These are phyloP conservation scores for Castanea sativa DNA, from an alignment of 306 rosid species.

Conservation along the genomic window DNA sequence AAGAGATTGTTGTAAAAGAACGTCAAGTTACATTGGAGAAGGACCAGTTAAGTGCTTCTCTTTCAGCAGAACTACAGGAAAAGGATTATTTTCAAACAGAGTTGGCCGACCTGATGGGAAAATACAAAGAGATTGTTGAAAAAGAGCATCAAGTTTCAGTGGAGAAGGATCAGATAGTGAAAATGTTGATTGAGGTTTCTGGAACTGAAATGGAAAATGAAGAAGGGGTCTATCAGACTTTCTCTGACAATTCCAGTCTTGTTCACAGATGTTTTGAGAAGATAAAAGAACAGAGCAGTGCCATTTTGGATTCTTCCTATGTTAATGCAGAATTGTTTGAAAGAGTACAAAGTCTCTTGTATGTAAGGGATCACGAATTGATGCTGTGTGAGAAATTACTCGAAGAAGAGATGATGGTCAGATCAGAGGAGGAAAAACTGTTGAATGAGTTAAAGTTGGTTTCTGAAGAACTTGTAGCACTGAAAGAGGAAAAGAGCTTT, in stretches of 20 bases:
- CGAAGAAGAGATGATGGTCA: conserved; percentile 67
- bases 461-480: conserved; percentile 49
- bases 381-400: conserved; percentile 61
- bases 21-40: conserved; percentile 30
- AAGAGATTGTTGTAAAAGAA: conserved; percentile 50
- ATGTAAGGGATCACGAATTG: conserved; percentile 62
- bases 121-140: conserved; percentile 49
- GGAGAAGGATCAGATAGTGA: conserved; percentile 68
- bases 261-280: conserved; percentile 50
- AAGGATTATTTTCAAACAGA: conserved; percentile 62
- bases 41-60: conserved; percentile 51
- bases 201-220: conserved; percentile 53
- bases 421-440: conserved; percentile 44
- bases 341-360: conserved; percentile 62
- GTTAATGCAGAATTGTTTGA: conserved; percentile 59
- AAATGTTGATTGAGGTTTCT: conserved; percentile 57
- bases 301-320: conserved; percentile 35
- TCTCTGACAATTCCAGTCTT: conserved; percentile 33
- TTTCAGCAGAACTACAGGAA: conserved; percentile 60
- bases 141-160: conserved; percentile 49
- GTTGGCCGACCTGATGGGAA: conserved; percentile 51
- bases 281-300: conserved; percentile 52
- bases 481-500: conserved; percentile 67
- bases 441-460: conserved; percentile 50
- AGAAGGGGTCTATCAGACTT: conserved; percentile 43